phyloP scores from a whole-genome alignment of 768 basidiomycete species.

The Serendipita indica region DNA sequence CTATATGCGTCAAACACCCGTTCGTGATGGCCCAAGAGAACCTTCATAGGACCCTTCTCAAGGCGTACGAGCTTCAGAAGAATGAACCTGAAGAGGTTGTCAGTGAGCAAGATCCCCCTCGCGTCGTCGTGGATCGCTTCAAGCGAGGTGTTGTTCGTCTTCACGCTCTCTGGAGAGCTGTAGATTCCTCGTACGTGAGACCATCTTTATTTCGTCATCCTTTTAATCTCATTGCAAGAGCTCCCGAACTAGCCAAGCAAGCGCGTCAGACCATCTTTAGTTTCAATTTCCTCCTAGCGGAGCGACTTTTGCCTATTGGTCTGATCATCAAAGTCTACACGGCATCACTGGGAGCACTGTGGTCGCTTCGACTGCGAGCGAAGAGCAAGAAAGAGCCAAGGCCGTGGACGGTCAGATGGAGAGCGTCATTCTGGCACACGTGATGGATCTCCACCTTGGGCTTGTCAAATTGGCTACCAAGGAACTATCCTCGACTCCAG shows the following conservation, averaged over 20 bases:
- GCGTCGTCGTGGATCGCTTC: constrained; percentile 44
- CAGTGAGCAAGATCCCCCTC: constrained; percentile 25
- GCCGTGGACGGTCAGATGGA: constrained; percentile 32
- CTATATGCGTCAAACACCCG: constrained; percentile 70
- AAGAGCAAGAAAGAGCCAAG: constrained; percentile 11
- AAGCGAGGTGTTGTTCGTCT: constrained; percentile 62
- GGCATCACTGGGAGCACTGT: constrained; percentile 65
- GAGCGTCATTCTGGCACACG: constrained; percentile 48
- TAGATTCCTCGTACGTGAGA: constrained; percentile 39
- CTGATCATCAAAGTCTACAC: constrained; percentile 60
- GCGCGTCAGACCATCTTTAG: constrained; percentile 36
- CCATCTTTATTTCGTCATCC: constrained; percentile 12
- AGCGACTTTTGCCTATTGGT: constrained; percentile 59
- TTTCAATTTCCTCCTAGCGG: constrained; percentile 46
- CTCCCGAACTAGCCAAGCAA: constrained; percentile 35
- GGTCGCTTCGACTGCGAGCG: constrained; percentile 44
- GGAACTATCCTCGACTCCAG: constrained; percentile 43
- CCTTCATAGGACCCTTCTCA: constrained; percentile 53
- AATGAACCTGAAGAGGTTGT: constrained; percentile 25
- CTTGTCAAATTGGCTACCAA: constrained; percentile 51
- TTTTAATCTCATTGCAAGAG: constrained; percentile 23
- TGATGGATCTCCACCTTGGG: constrained; percentile 46
- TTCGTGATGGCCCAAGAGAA: constrained; percentile 85
- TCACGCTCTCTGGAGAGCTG: constrained; percentile 55
- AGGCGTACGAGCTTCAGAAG: constrained; percentile 43